Evolutionary conservation across 768 basidiomycete species (phyloP), one percentile per base, ranked within the genome.

Genomic region (Cantharellus anzutake): DNA sequence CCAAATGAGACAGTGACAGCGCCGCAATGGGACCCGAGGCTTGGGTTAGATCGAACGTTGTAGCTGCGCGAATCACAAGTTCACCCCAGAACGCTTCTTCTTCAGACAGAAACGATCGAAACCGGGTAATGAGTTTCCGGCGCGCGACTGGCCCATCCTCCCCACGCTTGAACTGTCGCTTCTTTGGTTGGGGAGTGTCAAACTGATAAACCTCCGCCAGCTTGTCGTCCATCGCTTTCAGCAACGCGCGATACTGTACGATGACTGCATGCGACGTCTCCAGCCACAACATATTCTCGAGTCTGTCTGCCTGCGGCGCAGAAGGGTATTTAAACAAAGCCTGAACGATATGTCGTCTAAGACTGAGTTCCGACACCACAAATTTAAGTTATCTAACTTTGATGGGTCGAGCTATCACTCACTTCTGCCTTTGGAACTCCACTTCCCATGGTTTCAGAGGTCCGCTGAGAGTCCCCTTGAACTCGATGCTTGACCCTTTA

Each of bases 31-130:
- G 73, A 3, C 78, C 70, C 5, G 75, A 73, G 1, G 81, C 83
- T 65, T 86, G 81, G 42, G 78, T 73, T n/a, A 92, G 74, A 3
- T 70, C 76, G 62, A 86, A 90, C 4, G 82, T 75, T 60, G 82
- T 78, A 52, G 82, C 81, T 63, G 92, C 74, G 41, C 91, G 80
- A 55, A 81, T 72, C 51, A 92, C 75, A 20, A 98, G 76, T 61
- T 82, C 79, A 38, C 77, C 80, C 85, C 92, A 99, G 70, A 94
- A 96, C 65, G 82, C 84, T 68, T 92, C 88, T 69, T 99, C 94
- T 40, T 85, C 82, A 0, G 82, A 77, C 11, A 99, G 79, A 68
- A 92, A 96, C 65, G 90, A 83, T 41, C 86, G 78, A 73, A 99
- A 98, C 44, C 88, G 80, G 53, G 88, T 84, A 14, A 91, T 70